Evolutionary conservation across 2,329 filamentous ascomycete genomes (phyloP), one percentile per base, ranked within the genome.

Genomic region (Chalaropsis thielavioides): DNA sequence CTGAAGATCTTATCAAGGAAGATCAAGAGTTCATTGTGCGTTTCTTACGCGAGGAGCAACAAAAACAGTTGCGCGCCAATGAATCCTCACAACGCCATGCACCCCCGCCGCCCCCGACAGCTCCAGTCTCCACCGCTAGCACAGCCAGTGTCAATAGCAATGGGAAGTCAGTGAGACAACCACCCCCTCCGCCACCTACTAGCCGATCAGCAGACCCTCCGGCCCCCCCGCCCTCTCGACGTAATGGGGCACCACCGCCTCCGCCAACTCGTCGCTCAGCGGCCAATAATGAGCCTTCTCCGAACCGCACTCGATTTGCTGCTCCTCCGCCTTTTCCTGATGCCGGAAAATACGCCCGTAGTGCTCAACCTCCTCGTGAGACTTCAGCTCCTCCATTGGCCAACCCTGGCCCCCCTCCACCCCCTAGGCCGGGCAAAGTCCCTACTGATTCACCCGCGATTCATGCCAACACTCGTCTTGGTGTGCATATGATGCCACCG

Each of bases 311-410:
- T 8, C 82, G 81, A 70, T 97, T 95, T 77, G 82, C 85, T 69
- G 92, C 90, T 8, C 94, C 94, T 58, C 94, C 94, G 41, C 89
- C 92, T 1, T 76, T 97, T 67, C 84, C 90, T 64, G 92, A 96
- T 74, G 94, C 94, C 66, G 94, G 94, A 44, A 95, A 90, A 75
- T 94, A 84, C 72, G 90, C 88, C 2, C 80, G 86, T 75, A 81
- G 74, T 19, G 58, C 64, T 10, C 65, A 59, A 3, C 66, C 66
- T 6, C 67, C 67, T 24, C 68, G 65, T 19, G 44, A 46, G n/a
- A 41, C 59, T n/a, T 24, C 59, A 1, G 59, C 60, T 17, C 27
- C 63, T 13, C 63, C 62, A 24, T 22, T 67, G n/a, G 66, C 66
- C 10, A 54, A 67, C 22, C 63, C 66, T 40, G 66, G 66, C 17